Evolutionary conservation across 75 land plant species (phyloP), one percentile per base, ranked within the genome.

Genomic region (Pinus tabuliformis): DNA sequence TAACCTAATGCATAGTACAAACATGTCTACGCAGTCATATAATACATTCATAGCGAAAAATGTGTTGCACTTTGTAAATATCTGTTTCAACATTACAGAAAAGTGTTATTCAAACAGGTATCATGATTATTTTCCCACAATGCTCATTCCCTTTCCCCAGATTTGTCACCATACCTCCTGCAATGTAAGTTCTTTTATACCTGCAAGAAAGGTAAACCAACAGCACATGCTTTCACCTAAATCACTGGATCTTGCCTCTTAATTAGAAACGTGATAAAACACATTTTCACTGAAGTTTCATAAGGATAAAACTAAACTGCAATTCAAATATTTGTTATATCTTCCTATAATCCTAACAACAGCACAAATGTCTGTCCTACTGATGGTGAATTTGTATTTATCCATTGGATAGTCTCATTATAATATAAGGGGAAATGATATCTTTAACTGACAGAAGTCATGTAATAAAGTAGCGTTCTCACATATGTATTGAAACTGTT

Each of bases 181-280:
- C 42, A 20, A 16, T 30, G 39, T 64, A 33, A 30, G 6, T 6
- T 64, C 37, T 64, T 64, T 64, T 18, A 33, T 16, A 62, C 28
- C 64, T 26, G 33, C 20, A 28, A 62, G 64, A 13, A 62, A 26
- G 64, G 30, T 62, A 26, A 62, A 33, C 17, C 36, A 64, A 33
- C 30, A 33, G 20, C 37, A 30, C 17, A 20, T 33, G 30, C 39
- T 18, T 22, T 64, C 36, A 13, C 39, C 68, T 30, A 30, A 64
- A 64, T 64, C 68, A 64, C 39, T 64, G 30, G 68, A 5, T 64
- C 39, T 64, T 64, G 68, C 37, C 18, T 33, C 68, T 64, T 30
- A 64, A 64, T 33, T 15, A 64, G 39, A 7, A 15, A 30, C 1
- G 8, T 64, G 16, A 30, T 1, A 64, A 14, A 64, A 16, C 21